Conservation (phyloP, 2,329 filamentous ascomycete species). For the Colletotrichum sp. region DNA sequence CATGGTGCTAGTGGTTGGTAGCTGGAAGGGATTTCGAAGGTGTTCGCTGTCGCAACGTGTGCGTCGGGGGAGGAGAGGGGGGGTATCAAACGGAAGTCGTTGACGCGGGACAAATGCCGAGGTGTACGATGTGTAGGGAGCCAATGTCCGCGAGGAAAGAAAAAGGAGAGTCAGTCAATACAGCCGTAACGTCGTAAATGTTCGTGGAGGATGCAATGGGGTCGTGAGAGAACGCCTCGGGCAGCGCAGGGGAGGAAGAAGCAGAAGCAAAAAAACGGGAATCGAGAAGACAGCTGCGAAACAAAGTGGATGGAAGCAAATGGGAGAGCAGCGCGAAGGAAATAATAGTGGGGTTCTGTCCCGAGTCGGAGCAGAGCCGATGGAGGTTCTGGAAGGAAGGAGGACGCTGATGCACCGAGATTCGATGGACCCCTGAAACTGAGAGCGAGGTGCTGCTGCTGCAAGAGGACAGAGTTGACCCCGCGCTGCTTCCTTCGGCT, state of each 20-base stretch:
- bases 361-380: slow-evolving; percentile 10
- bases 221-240: not conserved
- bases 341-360: not conserved
- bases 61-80: not conserved
- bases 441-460: not conserved
- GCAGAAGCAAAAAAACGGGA: not conserved
- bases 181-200: slow-evolving; percentile 22
- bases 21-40: not conserved
- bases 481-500: not conserved
- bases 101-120: not conserved
- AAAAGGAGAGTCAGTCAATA: slow-evolving; percentile 14
- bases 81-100: slow-evolving; percentile 10
- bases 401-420: not conserved
- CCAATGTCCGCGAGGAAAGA: not conserved
- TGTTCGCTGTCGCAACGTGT: slow-evolving; percentile 1
- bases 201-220: slow-evolving; percentile 11
- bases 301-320: not conserved
- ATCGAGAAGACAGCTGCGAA: not conserved
- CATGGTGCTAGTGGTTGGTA: not conserved
- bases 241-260: not conserved
- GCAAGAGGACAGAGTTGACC: slow-evolving; percentile 1
- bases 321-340: not conserved
- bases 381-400: slow-evolving; percentile 3
- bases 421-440: slow-evolving; percentile 18
- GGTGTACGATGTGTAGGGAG: not conserved